Conservation (phyloP, 768 basidiomycete species). For the Nidularia sp. region DNA sequence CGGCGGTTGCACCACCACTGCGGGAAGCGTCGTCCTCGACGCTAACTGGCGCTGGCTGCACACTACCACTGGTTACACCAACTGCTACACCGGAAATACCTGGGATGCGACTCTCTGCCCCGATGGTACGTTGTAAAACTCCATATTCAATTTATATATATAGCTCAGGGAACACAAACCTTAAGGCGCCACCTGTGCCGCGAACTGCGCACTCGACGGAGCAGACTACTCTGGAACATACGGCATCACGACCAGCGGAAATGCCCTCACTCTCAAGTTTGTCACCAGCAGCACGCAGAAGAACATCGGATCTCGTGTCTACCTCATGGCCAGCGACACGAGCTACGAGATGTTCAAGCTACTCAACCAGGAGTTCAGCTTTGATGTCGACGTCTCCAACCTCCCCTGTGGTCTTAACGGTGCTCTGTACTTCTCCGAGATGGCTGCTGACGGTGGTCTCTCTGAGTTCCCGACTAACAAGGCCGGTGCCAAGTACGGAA, state of each 20-base stretch:
- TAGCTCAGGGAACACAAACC: too few relatives aligned
- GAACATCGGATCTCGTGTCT: conserved; percentile 41
- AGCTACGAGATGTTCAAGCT: conserved; percentile 42
- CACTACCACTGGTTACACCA: conserved; percentile 27
- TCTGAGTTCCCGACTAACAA: conserved; percentile 44
- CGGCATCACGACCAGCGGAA: too few relatives aligned
- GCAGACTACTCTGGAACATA: too few relatives aligned
- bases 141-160: too few relatives aligned
- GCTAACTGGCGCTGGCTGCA: conserved; percentile 58
- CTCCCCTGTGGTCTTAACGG: too few relatives aligned
- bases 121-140: conserved; percentile 22
- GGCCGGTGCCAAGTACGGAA: too few relatives aligned
- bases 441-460: conserved; percentile 52
- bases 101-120: conserved; percentile 35
- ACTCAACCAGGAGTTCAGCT: conserved; percentile 56
- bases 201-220: conserved; percentile 1
- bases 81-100: conserved; percentile 47
- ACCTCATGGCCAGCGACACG: conserved; percentile 44
- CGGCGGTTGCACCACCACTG: conserved; percentile 31
- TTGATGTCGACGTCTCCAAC: conserved; percentile 17
- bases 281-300: conserved; percentile 30
- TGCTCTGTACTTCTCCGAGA: conserved; percentile 31
- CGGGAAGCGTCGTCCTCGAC: conserved; percentile 43
- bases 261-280: conserved; percentile 30
- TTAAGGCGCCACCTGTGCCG: too few relatives aligned